Percentiles rank a stretch among this genome's conserved stretches.
Conservation (phyloP, 2,329 filamentous ascomycete genomes). For the Cladosporium sp. region DNA sequence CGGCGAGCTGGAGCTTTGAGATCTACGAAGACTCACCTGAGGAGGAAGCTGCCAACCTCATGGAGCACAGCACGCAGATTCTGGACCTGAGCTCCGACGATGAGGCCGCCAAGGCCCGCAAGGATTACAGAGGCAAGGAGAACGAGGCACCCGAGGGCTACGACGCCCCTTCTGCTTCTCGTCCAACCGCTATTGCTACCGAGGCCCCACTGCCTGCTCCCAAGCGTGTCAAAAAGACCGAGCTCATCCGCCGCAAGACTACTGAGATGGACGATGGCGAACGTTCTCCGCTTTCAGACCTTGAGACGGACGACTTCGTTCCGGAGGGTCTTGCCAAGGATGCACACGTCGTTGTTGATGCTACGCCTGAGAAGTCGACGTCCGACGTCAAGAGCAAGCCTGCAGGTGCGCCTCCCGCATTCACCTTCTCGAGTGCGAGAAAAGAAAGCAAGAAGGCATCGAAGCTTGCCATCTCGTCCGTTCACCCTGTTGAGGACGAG, state of each 20-base stretch:
- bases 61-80: constrained; percentile 81
- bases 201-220: constrained; percentile 6
- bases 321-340: constrained; percentile 29
- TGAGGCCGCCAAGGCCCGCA: constrained; percentile 53
- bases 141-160: constrained; percentile 69
- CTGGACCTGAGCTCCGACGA: constrained; percentile 90
- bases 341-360: constrained; percentile 24
- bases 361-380: constrained; percentile 14
- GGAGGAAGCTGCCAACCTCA: constrained; percentile 84
- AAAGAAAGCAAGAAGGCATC: constrained; percentile 5
- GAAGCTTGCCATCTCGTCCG: constrained; percentile 9
- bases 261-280: constrained; percentile 31
- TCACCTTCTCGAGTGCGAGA: background rate
- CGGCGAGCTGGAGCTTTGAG: constrained; percentile 74
- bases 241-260: constrained; percentile 27
- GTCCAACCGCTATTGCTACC: constrained; percentile 9
- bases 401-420: constrained; percentile 4
- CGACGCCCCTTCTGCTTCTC: constrained; percentile 24
- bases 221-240: constrained; percentile 20
- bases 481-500: constrained; percentile 11
- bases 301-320: constrained; percentile 31
- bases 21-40: constrained; percentile 90
- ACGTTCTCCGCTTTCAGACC: constrained; percentile 28
- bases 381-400: constrained; percentile 10
- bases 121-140: constrained; percentile 72